Evolutionary conservation across 2,329 filamentous ascomycete genomes (phyloP), one percentile per base, ranked within the genome.

Genomic region (Metarhizium humberi): DNA sequence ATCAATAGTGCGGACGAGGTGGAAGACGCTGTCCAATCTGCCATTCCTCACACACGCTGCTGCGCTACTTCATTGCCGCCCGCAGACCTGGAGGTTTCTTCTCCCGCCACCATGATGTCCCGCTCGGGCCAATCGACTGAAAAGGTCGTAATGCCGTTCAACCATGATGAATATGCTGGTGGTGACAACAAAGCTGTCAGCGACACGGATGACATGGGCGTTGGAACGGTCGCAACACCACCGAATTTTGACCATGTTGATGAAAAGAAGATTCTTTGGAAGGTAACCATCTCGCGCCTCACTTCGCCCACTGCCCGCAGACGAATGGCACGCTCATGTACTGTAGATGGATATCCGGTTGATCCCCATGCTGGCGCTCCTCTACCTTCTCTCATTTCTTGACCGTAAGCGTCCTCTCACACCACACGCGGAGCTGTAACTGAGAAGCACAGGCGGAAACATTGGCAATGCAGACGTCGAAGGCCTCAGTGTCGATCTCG

Each of bases 331-430:
- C 7, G 18, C 45, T 48, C 6, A 30, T 16, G 7, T 4, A 5
- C 8, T 16, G 3, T 30, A 79, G 76, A 78, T 80, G 73, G 78
- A 80, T 53, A 58, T 75, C 25, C 75, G 73, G 3, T 63, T 81
- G 25, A 77, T 80, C 14, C 83, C 83, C 0, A 78, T 79, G 86
- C 64, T 94, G 78, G 75, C 88, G 10, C 51, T 81, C 30, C 75
- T 89, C 1, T 89, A 88, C 61, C 73, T 89, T 0, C 74, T 89
- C 1, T 86, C 83, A 30, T 89, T 86, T 64, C 76, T 89, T 29
- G 86, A 89, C 64, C 76, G 77, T 73, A 60, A 63, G 70, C 63
- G 18, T 2, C 6, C 6, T 30, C 3, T 18, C 42, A n/a, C 14
- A 10, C 49, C n/a, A 10, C 13, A 18, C 6, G 29, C 3, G 16